Base-by-base conservation (phyloP, 2,329 filamentous ascomycete species). In the Pseudomassariella vexata region DNA sequence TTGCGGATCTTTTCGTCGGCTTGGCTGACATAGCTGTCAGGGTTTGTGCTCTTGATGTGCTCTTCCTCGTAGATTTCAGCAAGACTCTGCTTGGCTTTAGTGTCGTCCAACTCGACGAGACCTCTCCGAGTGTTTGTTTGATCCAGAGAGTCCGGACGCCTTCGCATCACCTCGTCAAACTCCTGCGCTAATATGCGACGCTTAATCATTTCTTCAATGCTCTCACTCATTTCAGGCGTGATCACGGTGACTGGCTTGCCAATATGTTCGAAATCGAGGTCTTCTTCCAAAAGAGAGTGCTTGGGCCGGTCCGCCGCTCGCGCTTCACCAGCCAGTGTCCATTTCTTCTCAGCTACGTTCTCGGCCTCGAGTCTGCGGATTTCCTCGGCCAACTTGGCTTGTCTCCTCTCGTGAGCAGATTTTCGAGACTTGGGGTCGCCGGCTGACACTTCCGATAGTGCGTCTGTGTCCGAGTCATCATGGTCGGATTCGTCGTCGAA, bases 21-120 rank as follows among this genome's bases (percentile, higher is more conserved):
- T 45, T 81, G 76, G 57, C 86, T 87, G 38, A 92, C 74, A 52
- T 87, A 94, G 21, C 76, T 81, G 42, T 78, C 76, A 3, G 87
- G 83, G 56, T 95, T 85, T 3, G 76, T 74, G 32, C 76, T 71
- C 53, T 85, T 82, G 40, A 90, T 67, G 57, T 95, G 86, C 46
- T 96, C 89, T 52, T 92, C 83, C 60, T 96, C 92, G 64, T 96
- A 98, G 30, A 95, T 71, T 49, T 95, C 89, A 0, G 88, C 90
- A 9, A 98, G 76, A 41, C 86, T 80, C 59, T 94, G 83, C 52
- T 83, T 77, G n/a, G 80, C 76, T 60, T 95, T 95, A 46, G 72
- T 82, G 57, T 96, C 89, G 48, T 94, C 85, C 9, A 96, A 68
- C 41, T 90, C 83, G 38, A 90, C 70, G 21, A 83, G 76, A 3